Percentiles rank a stretch among this genome's conserved stretches.
These are phyloP conservation scores for Solanum paucissectum DNA, from an alignment of 257 asterid genomes.

Conservation along the genomic window DNA sequence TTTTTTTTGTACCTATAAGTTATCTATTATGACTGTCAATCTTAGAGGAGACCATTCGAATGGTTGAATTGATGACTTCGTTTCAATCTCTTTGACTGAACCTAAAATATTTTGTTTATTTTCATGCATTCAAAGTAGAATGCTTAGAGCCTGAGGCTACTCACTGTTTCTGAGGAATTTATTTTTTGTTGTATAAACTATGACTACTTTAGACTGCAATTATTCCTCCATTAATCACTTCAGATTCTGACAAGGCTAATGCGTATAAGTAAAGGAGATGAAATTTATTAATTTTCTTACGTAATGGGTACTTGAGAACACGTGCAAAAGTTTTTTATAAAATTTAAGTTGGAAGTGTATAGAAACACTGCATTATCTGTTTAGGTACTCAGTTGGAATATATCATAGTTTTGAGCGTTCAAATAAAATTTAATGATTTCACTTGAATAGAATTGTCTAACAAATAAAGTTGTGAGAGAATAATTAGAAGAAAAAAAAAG, in stretches of 20 bases:
- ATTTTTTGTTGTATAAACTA: neutral
- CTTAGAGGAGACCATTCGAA: neutral
- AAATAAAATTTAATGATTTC: neutral
- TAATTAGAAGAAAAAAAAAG: neutral
- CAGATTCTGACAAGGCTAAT: neutral
- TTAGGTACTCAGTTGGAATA: neutral
- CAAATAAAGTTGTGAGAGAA: neutral
- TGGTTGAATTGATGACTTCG: neutral
- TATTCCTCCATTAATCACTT: neutral
- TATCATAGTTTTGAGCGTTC: neutral
- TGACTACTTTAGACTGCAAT: neutral
- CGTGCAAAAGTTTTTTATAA: fast-evolving
- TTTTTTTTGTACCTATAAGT: neutral
- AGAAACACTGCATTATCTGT: neutral
- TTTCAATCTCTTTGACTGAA: neutral
- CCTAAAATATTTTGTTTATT: neutral
- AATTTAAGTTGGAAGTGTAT: neutral
- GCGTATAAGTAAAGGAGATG: neutral
- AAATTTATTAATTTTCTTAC: no score
- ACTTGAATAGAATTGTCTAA: neutral
- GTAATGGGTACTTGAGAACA: neutral
- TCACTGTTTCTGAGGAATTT: neutral
- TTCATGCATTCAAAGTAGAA: neutral
- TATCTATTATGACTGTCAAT: neutral
- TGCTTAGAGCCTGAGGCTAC: neutral